Base-by-base conservation (phyloP, 495 filamentous ascomycete species). In the Podospora didyma region DNA sequence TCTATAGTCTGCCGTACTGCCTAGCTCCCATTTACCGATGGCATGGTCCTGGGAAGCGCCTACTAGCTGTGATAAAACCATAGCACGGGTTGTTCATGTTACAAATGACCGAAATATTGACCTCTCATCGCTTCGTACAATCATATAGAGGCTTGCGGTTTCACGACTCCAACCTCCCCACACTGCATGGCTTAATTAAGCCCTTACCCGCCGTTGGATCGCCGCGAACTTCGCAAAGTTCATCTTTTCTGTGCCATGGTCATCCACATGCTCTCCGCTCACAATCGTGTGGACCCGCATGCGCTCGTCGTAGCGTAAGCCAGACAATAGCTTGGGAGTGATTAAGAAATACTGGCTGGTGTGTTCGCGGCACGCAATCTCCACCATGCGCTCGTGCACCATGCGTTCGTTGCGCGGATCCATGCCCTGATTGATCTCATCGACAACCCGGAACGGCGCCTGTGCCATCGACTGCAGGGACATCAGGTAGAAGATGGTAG, bases 361-460 rank as follows among this genome's bases (percentile, higher is more conserved):
- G 61, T 84, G 78, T 67, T 88, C 83, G 61, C 79, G 77, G 61
- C 92, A 96, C 44, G 92, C 92, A 67, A 96, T 94, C 66, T 92
- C 90, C 2, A 97, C 92, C 86, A 99, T 90, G 51, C 95, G 87
- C 64, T 90, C 89, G 72, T 99, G 94, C 12, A 97, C 95, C 81
- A 97, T 92, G 44, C 94, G 85, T 75, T 98, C 94, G 72, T 98
- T 98, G 45, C 95, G 84, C 21, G 95, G 93, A 72, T 98, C 94
- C 94, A 98, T 98, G 58, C 94, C 94, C 75, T 98, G 94, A 64
- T 98, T 98, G 75, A 98, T 98, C 73, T 98, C 94, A 74, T 98
- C 94, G 53, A 99, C 94, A 41, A 97, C 94, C 52, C 94, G 92
- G 86, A 99, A 99, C n/a, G 94, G 94, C 2, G 90, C 89, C 60